Conservation (phyloP, 139 green algal species). For the Tetraselmis chui region DNA sequence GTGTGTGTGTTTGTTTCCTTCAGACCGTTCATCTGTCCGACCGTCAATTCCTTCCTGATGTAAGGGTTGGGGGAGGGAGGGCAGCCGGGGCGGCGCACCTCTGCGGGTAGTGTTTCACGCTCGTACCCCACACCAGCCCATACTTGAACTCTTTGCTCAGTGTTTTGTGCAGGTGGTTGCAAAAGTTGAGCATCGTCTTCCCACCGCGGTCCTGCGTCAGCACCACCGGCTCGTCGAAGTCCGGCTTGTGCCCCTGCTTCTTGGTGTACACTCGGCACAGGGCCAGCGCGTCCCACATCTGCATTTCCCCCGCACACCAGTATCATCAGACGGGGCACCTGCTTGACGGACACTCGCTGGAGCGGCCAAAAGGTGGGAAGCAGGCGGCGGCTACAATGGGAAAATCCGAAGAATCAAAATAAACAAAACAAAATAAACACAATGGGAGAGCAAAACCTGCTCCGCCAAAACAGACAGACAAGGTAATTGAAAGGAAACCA, state of each 20-base stretch:
- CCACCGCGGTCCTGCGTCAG: conserved; percentile 81
- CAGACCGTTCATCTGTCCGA: no score
- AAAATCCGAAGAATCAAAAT: no score
- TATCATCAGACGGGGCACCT: background rate
- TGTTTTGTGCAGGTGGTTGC: conserved; percentile 74
- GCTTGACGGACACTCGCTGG: no score
- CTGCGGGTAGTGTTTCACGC: conserved; percentile 93
- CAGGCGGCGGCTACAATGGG: no score
- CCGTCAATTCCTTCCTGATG: no score
- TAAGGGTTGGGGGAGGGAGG: background rate
- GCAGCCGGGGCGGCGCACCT: conserved; percentile 38
- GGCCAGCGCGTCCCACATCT: background rate
- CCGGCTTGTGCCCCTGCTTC: conserved; percentile 82
- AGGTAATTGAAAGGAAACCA: no score
- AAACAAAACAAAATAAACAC: no score
- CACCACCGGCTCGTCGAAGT: conserved; percentile 93
- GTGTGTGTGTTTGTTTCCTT: no score
- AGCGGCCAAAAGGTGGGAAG: no score
- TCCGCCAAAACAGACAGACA: no score
- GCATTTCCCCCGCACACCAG: background rate
- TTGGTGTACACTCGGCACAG: conserved; percentile 91
- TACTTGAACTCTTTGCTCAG: conserved; percentile 86
- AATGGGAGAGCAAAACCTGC: no score
- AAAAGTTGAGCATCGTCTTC: conserved; percentile 76
- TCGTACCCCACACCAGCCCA: conserved; percentile 89